Conservation (phyloP, 176 grass and related monocot species). For the Eleusine indica region DNA sequence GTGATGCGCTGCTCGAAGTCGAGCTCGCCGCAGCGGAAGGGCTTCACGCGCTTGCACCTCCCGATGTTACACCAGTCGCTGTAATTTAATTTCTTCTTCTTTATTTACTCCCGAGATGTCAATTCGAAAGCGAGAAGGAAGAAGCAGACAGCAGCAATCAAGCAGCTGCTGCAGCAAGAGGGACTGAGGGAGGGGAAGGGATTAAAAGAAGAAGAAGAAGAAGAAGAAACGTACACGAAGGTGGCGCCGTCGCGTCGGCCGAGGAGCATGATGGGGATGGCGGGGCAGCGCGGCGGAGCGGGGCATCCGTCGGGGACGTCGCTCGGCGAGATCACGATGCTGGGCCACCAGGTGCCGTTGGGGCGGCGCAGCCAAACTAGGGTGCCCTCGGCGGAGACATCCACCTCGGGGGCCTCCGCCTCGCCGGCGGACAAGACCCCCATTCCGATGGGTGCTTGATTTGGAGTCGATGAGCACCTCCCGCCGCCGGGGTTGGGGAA, state of each 20-base stretch:
- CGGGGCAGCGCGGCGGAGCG: constrained; percentile 42
- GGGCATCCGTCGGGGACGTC: constrained; percentile 49
- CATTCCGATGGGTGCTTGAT: neutral
- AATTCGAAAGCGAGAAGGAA: neutral
- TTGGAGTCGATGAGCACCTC: neutral
- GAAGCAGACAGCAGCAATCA: too few relatives aligned
- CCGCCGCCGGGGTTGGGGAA: neutral
- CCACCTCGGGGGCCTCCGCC: neutral
- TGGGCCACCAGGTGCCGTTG: constrained; percentile 76
- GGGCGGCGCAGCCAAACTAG: constrained; percentile 73
- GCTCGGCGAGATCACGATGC: constrained; percentile 48
- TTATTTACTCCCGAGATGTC: neutral
- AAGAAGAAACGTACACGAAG: constrained; percentile 22
- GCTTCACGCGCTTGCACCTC: constrained; percentile 67
- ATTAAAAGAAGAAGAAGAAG: neutral
- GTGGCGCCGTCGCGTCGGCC: constrained; percentile 53
- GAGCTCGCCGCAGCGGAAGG: constrained; percentile 71
- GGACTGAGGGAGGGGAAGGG: neutral
- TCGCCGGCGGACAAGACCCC: neutral
- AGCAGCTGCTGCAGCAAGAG: neutral
- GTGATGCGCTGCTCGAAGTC: constrained; percentile 52
- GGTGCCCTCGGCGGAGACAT: constrained; percentile 47
- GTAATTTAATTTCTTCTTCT: neutral
- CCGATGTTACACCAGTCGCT: constrained; percentile 75
- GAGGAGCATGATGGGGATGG: constrained; percentile 67